phyloP scores from a whole-genome alignment of 1,284 basidiomycete species.

The Ustilago xerochloae region DNA sequence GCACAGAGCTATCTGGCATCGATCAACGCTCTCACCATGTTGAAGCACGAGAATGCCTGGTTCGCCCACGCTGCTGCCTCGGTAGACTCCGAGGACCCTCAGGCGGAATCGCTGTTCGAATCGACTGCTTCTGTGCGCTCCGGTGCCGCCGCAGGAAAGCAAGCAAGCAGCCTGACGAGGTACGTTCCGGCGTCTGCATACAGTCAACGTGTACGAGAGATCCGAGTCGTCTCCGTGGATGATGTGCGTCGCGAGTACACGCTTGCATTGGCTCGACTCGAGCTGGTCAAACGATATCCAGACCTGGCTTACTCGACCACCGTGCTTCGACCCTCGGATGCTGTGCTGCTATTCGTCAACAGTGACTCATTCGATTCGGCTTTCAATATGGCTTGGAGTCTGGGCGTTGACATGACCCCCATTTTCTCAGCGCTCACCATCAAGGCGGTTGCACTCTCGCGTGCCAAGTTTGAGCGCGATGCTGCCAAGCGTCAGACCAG shows the following conservation, averaged over 20 bases:
- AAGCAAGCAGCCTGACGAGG: constrained; percentile 74
- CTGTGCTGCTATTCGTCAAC: constrained; percentile 84
- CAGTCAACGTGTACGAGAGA: constrained; percentile 73
- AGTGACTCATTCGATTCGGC: constrained; percentile 83
- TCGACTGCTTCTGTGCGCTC: constrained; percentile 11
- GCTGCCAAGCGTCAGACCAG: neutral
- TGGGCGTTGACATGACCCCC: constrained; percentile 86
- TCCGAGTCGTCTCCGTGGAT: constrained; percentile 81
- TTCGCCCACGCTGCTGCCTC: constrained; percentile 73
- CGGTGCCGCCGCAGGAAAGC: constrained; percentile 18
- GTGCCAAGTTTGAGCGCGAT: constrained; percentile 33
- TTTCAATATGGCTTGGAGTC: constrained; percentile 78
- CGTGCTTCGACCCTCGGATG: constrained; percentile 70
- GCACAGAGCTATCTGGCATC: constrained; percentile 83
- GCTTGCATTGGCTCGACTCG: constrained; percentile 81
- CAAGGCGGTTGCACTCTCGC: constrained; percentile 75
- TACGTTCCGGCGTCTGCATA: constrained; percentile 78
- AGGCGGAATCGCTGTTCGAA: constrained; percentile 31
- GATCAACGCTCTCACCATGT: constrained; percentile 86
- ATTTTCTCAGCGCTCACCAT: constrained; percentile 82
- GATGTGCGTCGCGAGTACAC: constrained; percentile 89
- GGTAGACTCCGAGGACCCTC: constrained; percentile 18
- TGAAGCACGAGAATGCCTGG: constrained; percentile 86
- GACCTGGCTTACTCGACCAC: constrained; percentile 68
- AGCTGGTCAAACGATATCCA: constrained; percentile 77